phyloP scores from a whole-genome alignment of 768 basidiomycete species.

The Amanita jacksonii region DNA sequence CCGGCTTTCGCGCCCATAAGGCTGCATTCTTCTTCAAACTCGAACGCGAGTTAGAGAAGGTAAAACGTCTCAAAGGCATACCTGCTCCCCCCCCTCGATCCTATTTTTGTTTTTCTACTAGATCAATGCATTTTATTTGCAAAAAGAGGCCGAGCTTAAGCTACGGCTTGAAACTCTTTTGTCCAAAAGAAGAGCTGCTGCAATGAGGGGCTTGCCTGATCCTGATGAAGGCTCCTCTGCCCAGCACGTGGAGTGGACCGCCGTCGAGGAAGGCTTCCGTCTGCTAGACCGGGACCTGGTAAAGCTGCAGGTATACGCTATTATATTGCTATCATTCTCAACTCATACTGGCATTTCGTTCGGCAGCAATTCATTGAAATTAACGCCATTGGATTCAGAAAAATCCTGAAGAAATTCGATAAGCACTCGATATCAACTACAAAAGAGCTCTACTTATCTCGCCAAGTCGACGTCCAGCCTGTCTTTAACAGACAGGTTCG shows the following conservation, averaged over 20 bases:
- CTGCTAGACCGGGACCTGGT: conserved; percentile 89
- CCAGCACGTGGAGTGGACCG: conserved; percentile 87
- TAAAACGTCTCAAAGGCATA: conserved; percentile 23
- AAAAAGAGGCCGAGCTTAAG: conserved; percentile 93
- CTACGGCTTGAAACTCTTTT: conserved; percentile 87
- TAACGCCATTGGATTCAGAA: conserved; percentile 93
- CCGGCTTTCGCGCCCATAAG: conserved; percentile 89
- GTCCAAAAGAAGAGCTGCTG: conserved; percentile 84
- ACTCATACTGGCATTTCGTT: conserved; percentile 3
- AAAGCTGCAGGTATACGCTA: conserved; percentile 72
- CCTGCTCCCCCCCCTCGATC: conserved; percentile 7
- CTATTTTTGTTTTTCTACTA: conserved; percentile 25
- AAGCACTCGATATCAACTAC: conserved; percentile 91
- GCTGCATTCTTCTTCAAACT: conserved; percentile 99
- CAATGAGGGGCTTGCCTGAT: conserved; percentile 63
- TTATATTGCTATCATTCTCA: not conserved
- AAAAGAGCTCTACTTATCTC: conserved; percentile 92
- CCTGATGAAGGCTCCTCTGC: conserved; percentile 43
- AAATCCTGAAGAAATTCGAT: conserved; percentile 98
- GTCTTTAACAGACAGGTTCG: conserved; percentile 90
- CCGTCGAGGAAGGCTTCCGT: conserved; percentile 93
- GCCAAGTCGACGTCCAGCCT: conserved; percentile 98
- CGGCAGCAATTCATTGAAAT: conserved; percentile 91
- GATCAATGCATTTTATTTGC: conserved; percentile 98
- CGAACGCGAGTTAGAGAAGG: conserved; percentile 96